Base-by-base conservation (phyloP, 2,329 filamentous ascomycete species). In the Aspergillus quadricinctus region DNA sequence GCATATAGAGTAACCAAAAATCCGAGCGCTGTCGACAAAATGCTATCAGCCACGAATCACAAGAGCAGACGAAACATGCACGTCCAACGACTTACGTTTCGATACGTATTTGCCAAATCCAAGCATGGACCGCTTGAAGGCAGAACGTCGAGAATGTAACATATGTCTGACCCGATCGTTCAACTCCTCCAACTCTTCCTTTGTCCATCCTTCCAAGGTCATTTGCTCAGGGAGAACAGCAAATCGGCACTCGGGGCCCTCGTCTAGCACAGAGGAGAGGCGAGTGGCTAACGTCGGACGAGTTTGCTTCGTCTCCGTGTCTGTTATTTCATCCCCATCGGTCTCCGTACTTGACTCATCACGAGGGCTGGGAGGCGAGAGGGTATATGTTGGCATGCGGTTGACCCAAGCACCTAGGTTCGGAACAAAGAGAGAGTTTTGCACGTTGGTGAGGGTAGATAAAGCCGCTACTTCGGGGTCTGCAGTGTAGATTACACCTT, bases 141-240 rank as follows among this genome's bases (percentile, higher is more conserved):
- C 88, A 37, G 88, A 88, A 17, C 89, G 83, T 54, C 85, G 84
- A 6, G 91, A 95, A 73, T 95, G 91, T 45, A 96, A 75, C 84
- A 94, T 90, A 69, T 96, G 91, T 31, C 91, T 82, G 19, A 96
- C 91, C 69, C 93, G 87, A 63, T 96, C 91, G 66, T 96, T 90
- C 41, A 96, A 77, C 68, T 90, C 86, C 58, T 81, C 81, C 67
- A 91, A 87, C 59, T 95, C 90, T 49, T 86, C 84, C 6, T 83
- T 81, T 2, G 77, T 85, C 91, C 91, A 96, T 11, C 87, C 88
- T 6, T 89, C 84, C 0, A 95, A 77, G 2, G 80, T 83, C 4
- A 85, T 81, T 2, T 88, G 88, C 57, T 92, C 87, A 0, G 91
- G 91, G 1, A 94, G 80, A 5, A 93, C 87, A 23, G 90, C 91